These are phyloP conservation scores for Fagopyrum tataricum DNA, from an alignment of 148 eudicot species.

Conservation along the genomic window DNA sequence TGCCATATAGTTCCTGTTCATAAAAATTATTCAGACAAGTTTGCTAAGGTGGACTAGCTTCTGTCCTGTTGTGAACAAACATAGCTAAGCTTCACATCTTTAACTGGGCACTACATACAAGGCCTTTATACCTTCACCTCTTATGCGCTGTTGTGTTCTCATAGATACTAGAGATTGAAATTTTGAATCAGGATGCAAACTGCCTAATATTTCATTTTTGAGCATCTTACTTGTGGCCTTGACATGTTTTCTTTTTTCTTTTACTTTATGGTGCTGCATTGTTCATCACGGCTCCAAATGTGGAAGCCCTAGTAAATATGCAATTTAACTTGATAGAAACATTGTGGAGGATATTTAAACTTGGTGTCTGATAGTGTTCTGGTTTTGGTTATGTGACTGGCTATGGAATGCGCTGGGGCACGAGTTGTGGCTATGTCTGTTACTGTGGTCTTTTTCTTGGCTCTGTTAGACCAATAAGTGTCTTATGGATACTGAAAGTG, in stretches of 20 bases:
- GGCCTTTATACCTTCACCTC: not conserved
- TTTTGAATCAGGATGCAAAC: not conserved
- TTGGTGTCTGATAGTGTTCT: not conserved
- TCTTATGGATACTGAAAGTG: too few species aligned
- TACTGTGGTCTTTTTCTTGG: not conserved
- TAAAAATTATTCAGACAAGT: not conserved
- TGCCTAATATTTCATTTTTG: not conserved
- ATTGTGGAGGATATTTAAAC: not conserved
- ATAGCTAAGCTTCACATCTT: not conserved
- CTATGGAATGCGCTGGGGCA: not conserved
- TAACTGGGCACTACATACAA: not conserved
- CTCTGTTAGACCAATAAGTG: too few species aligned
- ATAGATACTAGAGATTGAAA: not conserved
- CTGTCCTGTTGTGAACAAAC: not conserved
- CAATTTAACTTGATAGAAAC: not conserved
- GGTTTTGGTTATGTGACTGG: not conserved
- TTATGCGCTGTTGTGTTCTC: not conserved
- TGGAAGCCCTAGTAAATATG: not conserved
- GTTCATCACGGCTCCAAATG: not conserved
- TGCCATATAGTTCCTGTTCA: conserved; percentile 3
- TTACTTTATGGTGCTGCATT: not conserved
- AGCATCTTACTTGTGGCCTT: not conserved
- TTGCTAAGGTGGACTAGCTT: not conserved
- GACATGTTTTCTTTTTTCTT: not conserved
- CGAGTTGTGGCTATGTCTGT: not conserved